A percentile compares a stretch with the other conserved stretches of the same genome.
These are phyloP conservation scores for Trichosporon coremiiforme DNA, from an alignment of 1,284 basidiomycete species.

Conservation along the genomic window DNA sequence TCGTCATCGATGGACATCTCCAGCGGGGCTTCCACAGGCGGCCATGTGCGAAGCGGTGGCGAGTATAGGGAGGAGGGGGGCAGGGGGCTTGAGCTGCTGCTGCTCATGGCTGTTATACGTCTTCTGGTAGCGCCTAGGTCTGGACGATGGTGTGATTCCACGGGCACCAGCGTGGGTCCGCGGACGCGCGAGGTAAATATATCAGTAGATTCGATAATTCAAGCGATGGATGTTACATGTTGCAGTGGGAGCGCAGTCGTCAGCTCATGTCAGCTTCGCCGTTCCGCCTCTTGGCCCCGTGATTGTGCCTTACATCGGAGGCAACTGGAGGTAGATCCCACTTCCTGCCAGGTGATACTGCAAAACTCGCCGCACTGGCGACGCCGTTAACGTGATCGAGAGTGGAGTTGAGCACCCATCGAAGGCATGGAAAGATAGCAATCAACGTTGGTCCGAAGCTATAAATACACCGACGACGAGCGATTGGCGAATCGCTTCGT, in stretches of 20 bases:
- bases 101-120: not conserved
- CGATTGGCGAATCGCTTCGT: not conserved
- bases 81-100: not conserved
- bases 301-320: slow-evolving; percentile 7
- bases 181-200: not conserved
- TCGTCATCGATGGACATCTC: not conserved
- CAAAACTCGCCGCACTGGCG: not conserved
- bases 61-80: not conserved
- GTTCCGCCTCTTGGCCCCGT: not conserved
- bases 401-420: not conserved
- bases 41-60: not conserved
- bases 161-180: too few relatives aligned
- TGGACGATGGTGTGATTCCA: not conserved
- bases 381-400: too few relatives aligned
- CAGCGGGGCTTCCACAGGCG: not conserved
- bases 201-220: not conserved
- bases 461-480: not conserved
- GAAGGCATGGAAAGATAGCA: not conserved
- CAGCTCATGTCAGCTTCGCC: not conserved
- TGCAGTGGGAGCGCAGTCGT: not conserved
- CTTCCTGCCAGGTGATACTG: not conserved
- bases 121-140: not conserved
- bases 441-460: slow-evolving; percentile 1
- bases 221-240: not conserved
- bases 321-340: not conserved